phyloP scores from a whole-genome alignment of 2,329 filamentous ascomycete species.

The Cladosporium sphaerospermum region DNA sequence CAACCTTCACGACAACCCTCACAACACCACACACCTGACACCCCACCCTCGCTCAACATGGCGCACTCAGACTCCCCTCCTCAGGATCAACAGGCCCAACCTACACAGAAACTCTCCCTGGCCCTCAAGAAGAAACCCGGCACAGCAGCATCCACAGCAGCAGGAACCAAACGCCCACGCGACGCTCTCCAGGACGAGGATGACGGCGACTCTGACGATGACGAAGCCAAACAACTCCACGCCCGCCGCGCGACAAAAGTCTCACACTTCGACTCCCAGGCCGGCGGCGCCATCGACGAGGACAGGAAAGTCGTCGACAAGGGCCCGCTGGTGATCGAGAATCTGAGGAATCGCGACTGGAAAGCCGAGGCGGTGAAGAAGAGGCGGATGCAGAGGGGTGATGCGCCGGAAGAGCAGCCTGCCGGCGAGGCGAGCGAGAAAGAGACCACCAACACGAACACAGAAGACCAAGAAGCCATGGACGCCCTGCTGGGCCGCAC shows the following conservation, averaged over 20 bases:
- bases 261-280: conserved; percentile 48
- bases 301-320: conserved; percentile 29
- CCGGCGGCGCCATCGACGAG: conserved; percentile 45
- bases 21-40: too few species aligned
- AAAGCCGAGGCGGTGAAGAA: conserved; percentile 45
- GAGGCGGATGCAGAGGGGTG: conserved; percentile 41
- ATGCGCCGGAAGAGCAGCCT: too few species aligned
- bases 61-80: too few species aligned
- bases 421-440: too few species aligned
- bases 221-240: background rate
- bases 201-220: conserved; percentile 47
- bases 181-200: conserved; percentile 32
- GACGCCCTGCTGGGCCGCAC: conserved; percentile 38
- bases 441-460: conserved; percentile 34
- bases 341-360: conserved; percentile 58
- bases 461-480: conserved; percentile 53
- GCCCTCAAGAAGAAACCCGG: conserved; percentile 20
- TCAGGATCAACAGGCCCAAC: too few species aligned
- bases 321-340: conserved; percentile 52
- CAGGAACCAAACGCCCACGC: conserved; percentile 38
- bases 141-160: conserved; percentile 22
- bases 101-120: conserved; percentile 11
- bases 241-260: conserved; percentile 39
- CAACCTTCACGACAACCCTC: too few species aligned
- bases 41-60: too few species aligned